phyloP scores from a whole-genome alignment of 2,329 filamentous ascomycete species.

The Fusarium tricinctum region DNA sequence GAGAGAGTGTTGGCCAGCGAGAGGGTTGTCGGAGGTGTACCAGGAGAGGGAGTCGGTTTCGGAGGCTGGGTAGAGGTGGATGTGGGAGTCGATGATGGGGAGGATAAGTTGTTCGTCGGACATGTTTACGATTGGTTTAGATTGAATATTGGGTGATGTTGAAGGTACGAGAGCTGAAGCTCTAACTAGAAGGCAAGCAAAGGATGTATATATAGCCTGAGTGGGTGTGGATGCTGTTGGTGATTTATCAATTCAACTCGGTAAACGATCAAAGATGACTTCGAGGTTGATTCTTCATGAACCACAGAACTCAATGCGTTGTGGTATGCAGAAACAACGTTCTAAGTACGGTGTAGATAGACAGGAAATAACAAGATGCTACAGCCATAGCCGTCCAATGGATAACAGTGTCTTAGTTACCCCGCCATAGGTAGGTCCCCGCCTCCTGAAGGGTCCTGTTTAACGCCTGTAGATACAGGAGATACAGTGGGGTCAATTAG shows the following conservation, averaged over 20 bases:
- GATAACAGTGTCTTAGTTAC: conserved; percentile 26
- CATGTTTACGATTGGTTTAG: conserved; percentile 48
- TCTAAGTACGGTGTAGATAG: conserved; percentile 37
- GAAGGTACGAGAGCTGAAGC: not conserved
- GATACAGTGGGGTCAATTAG: conserved; percentile 8
- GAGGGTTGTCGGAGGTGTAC: conserved; percentile 70
- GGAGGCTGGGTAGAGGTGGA: conserved; percentile 84
- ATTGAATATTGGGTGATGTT: not conserved
- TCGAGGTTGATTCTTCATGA: not conserved
- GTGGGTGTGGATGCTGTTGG: not conserved
- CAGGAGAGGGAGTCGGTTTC: conserved; percentile 78
- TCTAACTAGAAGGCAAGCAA: not conserved
- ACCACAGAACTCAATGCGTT: conserved; percentile 1
- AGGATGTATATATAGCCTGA: not conserved
- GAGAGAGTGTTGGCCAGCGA: conserved; percentile 75
- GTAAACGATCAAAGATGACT: not conserved
- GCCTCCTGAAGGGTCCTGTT: conserved; percentile 22
- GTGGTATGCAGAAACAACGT: conserved; percentile 19
- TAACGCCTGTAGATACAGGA: not conserved
- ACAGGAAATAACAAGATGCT: conserved; percentile 7
- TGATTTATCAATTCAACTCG: not conserved
- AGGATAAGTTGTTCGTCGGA: conserved; percentile 58
- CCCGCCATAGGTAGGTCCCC: conserved; percentile 37
- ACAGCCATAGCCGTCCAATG: conserved; percentile 18
- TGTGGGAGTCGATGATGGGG: conserved; percentile 88